Evolutionary conservation across 2,329 filamentous ascomycete genomes (phyloP).

Genomic region (Aspergillus sp.): DNA sequence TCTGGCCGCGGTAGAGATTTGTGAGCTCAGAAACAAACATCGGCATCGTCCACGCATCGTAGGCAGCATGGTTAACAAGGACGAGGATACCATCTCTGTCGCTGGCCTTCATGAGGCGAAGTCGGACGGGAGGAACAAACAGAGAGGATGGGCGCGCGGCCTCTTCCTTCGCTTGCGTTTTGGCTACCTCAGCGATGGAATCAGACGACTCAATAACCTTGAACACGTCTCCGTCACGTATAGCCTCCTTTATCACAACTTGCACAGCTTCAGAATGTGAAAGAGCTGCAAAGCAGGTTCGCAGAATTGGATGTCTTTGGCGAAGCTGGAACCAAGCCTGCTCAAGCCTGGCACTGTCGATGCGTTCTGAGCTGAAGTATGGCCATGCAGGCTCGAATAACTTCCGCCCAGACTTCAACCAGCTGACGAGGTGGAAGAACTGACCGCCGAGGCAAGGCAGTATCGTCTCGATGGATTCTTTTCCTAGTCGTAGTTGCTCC

Average conservation of each 20-base stretch:
- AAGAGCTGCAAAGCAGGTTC: slow-evolving; percentile 31
- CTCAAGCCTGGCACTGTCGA: slow-evolving; percentile 24
- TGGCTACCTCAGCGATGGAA: slow-evolving; percentile 14
- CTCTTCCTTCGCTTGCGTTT: slow-evolving; percentile 20
- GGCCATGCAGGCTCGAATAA: slow-evolving; percentile 31
- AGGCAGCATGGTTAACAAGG: slow-evolving; percentile 34
- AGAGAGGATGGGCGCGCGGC: slow-evolving; percentile 26
- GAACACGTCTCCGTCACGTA: slow-evolving; percentile 18
- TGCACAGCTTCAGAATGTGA: slow-evolving; percentile 25
- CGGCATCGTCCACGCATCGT: slow-evolving; percentile 37
- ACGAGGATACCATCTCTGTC: slow-evolving; percentile 29
- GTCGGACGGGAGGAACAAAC: slow-evolving; percentile 27
- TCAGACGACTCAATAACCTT: slow-evolving; percentile 15
- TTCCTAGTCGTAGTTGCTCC: slow-evolving; percentile 12
- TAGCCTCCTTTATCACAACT: slow-evolving; percentile 26
- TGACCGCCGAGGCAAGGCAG: slow-evolving; percentile 33
- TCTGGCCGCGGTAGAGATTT: slow-evolving; percentile 21
- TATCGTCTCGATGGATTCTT: slow-evolving; percentile 23
- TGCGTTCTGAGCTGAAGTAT: slow-evolving; percentile 21
- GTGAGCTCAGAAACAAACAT: slow-evolving; percentile 30
- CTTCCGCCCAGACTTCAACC: slow-evolving; percentile 31
- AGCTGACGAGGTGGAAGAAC: slow-evolving; percentile 29
- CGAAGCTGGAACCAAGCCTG: slow-evolving; percentile 29
- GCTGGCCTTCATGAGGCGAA: slow-evolving; percentile 25
- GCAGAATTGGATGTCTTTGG: slow-evolving; percentile 30